A percentile compares a stretch with the other conserved stretches of the same genome.
phyloP scores from a whole-genome alignment of 805 yeast genomes.

The Schwanniomyces vanrijiae region DNA sequence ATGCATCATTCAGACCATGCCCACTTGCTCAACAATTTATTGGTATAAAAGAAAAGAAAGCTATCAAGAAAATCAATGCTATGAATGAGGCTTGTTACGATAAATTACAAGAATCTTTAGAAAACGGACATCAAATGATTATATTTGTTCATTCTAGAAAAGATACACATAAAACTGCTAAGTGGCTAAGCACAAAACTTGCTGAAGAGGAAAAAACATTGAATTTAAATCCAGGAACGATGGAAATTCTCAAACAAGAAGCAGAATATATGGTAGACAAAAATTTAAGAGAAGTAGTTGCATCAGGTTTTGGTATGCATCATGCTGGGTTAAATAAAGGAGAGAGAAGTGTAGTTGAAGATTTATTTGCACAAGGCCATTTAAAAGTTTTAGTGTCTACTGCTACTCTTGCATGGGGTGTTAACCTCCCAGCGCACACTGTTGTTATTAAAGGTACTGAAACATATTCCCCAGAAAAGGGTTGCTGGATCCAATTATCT shows the following conservation, averaged over 20 bases:
- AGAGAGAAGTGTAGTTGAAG: conserved; percentile 80
- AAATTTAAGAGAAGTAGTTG: conserved; percentile 58
- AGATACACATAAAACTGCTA: conserved; percentile 85
- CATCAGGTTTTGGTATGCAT: conserved; percentile 81
- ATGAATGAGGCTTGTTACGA: conserved; percentile 92
- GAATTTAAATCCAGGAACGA: conserved; percentile 54
- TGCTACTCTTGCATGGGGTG: conserved; percentile 97
- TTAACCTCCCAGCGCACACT: conserved; percentile 91
- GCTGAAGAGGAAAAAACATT: conserved; percentile 54
- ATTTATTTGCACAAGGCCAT: conserved; percentile 83
- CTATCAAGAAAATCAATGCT: conserved; percentile 73
- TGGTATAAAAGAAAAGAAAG: conserved; percentile 82
- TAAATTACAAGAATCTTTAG: conserved; percentile 55
- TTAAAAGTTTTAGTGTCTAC: conserved; percentile 84
- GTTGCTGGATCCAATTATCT: conserved; percentile 86
- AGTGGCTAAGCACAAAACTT: conserved; percentile 63
- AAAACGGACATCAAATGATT: conserved; percentile 74
- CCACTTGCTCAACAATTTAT: conserved; percentile 87
- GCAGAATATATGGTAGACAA: conserved; percentile 53
- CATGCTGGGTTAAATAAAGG: conserved; percentile 82
- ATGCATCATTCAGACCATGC: conserved; percentile 83
- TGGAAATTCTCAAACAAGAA: conserved; percentile 65
- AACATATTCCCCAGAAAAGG: conserved; percentile 86
- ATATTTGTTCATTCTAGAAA: conserved; percentile 93
- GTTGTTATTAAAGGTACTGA: conserved; percentile 93